Conservation (phyloP, 2,329 filamentous ascomycete species). For the Didymella sp. region DNA sequence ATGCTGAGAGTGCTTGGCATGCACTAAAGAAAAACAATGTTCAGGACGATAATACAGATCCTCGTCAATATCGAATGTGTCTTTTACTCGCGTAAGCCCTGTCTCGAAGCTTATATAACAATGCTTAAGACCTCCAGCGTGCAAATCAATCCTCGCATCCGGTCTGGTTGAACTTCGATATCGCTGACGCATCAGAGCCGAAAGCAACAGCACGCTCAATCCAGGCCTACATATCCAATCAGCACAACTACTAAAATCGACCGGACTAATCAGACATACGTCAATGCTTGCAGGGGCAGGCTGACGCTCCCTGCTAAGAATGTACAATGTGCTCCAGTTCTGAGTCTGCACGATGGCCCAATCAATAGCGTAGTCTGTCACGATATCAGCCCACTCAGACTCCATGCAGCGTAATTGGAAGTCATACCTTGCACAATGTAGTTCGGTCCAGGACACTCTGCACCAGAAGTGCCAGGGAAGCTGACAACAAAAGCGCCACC, state of each 20-base stretch:
- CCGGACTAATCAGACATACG: slow-evolving; percentile 16
- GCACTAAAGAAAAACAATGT: too few species aligned
- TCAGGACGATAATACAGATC: too few species aligned
- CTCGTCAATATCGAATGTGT: too few species aligned
- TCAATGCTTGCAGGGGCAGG: slow-evolving; percentile 29
- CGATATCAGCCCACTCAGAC: not conserved
- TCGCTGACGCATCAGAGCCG: slow-evolving; percentile 25
- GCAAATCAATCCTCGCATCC: slow-evolving; percentile 22
- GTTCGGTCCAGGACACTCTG: slow-evolving; percentile 36
- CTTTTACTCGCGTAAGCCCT: too few species aligned
- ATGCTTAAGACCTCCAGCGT: too few species aligned
- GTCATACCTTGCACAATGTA: slow-evolving; percentile 41
- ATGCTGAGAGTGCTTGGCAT: too few species aligned
- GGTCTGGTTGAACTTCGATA: slow-evolving; percentile 30
- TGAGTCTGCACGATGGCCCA: slow-evolving; percentile 42
- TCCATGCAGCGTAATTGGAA: not conserved
- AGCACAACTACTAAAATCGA: not conserved
- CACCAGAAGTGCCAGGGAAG: slow-evolving; percentile 28
- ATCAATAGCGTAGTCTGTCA: slow-evolving; percentile 32
- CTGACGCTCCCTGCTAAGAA: slow-evolving; percentile 35
- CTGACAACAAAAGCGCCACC: slow-evolving; percentile 35
- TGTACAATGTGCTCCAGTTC: slow-evolving; percentile 39
- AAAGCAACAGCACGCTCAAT: slow-evolving; percentile 26
- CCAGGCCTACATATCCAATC: slow-evolving; percentile 20
- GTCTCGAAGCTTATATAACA: too few species aligned